Evolutionary conservation across 148 eudicot species (phyloP).

Genomic region (Talinum fruticosum): DNA sequence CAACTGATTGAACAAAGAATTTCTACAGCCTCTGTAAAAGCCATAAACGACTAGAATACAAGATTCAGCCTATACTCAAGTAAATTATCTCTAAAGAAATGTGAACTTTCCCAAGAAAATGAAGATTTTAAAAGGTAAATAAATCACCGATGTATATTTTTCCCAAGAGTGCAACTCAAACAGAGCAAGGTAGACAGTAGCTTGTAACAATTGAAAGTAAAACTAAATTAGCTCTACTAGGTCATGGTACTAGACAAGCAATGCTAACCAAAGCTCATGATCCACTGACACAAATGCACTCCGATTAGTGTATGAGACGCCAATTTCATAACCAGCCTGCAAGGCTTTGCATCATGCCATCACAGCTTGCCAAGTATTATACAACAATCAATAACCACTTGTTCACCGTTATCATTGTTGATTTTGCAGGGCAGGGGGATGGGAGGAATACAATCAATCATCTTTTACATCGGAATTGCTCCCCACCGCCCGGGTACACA

Average conservation of each 20-base stretch:
- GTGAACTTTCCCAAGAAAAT: neutral
- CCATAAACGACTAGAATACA: neutral
- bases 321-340: neutral
- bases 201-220: neutral
- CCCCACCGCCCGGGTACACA: too few relatives aligned
- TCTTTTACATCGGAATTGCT: too few relatives aligned
- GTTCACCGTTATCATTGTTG: too few relatives aligned
- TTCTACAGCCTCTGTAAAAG: neutral
- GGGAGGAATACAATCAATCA: too few relatives aligned
- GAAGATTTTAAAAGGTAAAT: neutral
- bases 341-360: too few relatives aligned
- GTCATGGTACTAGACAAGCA: neutral
- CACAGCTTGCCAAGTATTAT: too few relatives aligned
- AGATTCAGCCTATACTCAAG: neutral
- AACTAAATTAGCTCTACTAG: neutral
- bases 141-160: neutral
- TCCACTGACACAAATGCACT: neutral
- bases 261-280: neutral
- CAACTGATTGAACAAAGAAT: neutral
- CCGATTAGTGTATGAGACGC: neutral
- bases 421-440: too few relatives aligned
- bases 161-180: neutral
- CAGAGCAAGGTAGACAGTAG: neutral
- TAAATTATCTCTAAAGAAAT: neutral
- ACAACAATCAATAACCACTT: too few relatives aligned